Conservation (phyloP, 2,329 filamentous ascomycete species). For the Ciborinia camelliae region DNA sequence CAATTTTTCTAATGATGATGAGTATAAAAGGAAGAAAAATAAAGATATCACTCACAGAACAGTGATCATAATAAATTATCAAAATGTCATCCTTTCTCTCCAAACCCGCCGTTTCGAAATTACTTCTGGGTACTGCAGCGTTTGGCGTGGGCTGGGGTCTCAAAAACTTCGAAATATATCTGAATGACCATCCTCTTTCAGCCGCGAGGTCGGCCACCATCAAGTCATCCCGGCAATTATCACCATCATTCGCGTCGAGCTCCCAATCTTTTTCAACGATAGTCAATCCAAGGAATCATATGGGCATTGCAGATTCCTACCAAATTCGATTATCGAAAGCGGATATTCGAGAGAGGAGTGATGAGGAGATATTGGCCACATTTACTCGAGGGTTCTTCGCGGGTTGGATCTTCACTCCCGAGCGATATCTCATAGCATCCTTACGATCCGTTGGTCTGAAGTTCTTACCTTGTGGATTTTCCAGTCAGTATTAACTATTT, state of each 20-base stretch:
- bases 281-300: slow-evolving; percentile 1
- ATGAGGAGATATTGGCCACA: slow-evolving; percentile 20
- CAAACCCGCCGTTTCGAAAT: not conserved
- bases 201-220: not conserved
- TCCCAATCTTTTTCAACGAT: not conserved
- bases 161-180: too few species aligned
- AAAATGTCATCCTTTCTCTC: not conserved
- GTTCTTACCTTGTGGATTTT: slow-evolving; percentile 18
- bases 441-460: slow-evolving; percentile 14
- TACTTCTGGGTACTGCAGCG: not conserved
- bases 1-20: not conserved
- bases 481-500: slow-evolving; percentile 13
- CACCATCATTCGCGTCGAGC: not conserved
- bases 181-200: not conserved
- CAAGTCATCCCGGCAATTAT: not conserved
- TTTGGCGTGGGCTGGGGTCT: not conserved
- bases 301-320: not conserved
- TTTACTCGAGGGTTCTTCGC: slow-evolving; percentile 26
- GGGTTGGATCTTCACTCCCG: slow-evolving; percentile 25
- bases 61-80: not conserved
- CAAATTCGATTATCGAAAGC: not conserved
- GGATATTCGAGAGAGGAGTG: not conserved
- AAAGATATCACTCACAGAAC: too few species aligned
- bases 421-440: slow-evolving; percentile 15
- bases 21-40: too few species aligned